Conservation (phyloP, 2,329 filamentous ascomycete genomes). For the Sporothrix mexicana region DNA sequence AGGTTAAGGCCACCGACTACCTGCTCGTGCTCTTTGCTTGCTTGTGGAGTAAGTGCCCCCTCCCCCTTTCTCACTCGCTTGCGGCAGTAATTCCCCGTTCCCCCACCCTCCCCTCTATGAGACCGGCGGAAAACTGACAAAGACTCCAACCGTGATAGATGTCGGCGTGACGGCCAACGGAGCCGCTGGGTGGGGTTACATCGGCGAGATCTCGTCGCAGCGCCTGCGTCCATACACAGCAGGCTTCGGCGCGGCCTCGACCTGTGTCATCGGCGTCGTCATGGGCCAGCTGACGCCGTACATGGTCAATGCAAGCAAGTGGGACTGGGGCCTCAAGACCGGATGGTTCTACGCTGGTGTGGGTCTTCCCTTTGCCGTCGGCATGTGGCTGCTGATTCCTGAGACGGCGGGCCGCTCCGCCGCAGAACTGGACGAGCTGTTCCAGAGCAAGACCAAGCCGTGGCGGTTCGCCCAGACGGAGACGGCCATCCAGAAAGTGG, state of each 20-base stretch:
- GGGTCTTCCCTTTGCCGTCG: constrained; percentile 14
- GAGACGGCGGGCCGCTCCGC: constrained; percentile 37
- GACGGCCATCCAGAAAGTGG: constrained; percentile 27
- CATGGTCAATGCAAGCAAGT: constrained; percentile 45
- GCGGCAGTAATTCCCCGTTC: constrained; percentile 1
- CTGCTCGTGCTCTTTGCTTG: constrained; percentile 40
- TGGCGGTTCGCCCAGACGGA: constrained; percentile 38
- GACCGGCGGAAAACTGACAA: background rate
- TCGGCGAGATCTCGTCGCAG: constrained; percentile 47
- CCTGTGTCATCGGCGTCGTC: constrained; percentile 40
- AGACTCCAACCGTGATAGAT: background rate
- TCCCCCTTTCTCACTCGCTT: background rate
- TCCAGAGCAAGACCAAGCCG: constrained; percentile 41
- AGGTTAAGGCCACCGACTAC: constrained; percentile 33
- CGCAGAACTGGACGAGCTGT: constrained; percentile 43
- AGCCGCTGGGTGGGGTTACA: constrained; percentile 43
- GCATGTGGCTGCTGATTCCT: constrained; percentile 32
- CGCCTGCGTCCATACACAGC: constrained; percentile 45
- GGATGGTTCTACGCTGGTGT: constrained; percentile 44
- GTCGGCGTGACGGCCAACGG: constrained; percentile 40
- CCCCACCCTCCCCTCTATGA: too few relatives aligned
- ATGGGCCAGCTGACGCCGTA: constrained; percentile 43
- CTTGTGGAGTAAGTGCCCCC: constrained; percentile 39
- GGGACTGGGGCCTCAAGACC: constrained; percentile 45
- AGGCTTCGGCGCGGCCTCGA: constrained; percentile 43